These are phyloP conservation scores for Paramecium caudatum DNA, from an alignment of 73 alveolate genomes.

Conservation along the genomic window DNA sequence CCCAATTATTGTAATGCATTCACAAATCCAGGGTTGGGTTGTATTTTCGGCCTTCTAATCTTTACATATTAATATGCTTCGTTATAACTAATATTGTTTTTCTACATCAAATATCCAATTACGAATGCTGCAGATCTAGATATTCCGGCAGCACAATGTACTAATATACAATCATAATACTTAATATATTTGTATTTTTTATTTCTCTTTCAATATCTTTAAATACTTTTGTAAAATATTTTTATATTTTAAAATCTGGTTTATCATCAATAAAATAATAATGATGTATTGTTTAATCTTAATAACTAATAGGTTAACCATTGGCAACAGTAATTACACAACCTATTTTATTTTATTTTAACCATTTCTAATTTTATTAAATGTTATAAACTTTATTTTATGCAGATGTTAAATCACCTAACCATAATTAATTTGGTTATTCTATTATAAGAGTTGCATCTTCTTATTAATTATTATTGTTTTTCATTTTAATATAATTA, in stretches of 20 bases:
- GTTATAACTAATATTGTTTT: constrained; percentile 63
- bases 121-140: constrained; percentile 87
- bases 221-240: background rate
- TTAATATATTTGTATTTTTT: background rate
- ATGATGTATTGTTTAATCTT: background rate
- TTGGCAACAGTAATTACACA: constrained; percentile 15
- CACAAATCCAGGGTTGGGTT: constrained; percentile 86
- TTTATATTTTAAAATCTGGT: constrained; percentile 39
- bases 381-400: background rate
- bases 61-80: constrained; percentile 79
- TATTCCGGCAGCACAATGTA: constrained; percentile 90
- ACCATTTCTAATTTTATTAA: background rate
- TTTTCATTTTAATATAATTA: too few relatives aligned
- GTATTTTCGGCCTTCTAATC: constrained; percentile 81
- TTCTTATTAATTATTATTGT: too few relatives aligned
- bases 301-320: constrained; percentile 3
- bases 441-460: background rate
- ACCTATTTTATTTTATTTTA: background rate
- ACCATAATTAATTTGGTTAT: background rate
- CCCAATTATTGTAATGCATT: background rate
- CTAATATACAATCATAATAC: constrained; percentile 64
- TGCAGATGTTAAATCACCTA: background rate
- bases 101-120: constrained; percentile 85
- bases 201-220: background rate
- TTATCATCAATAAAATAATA: background rate